Percentiles rank a stretch among this genome's conserved stretches.
Conservation (phyloP, 345 rosid genomes). For the Combretum micranthum region DNA sequence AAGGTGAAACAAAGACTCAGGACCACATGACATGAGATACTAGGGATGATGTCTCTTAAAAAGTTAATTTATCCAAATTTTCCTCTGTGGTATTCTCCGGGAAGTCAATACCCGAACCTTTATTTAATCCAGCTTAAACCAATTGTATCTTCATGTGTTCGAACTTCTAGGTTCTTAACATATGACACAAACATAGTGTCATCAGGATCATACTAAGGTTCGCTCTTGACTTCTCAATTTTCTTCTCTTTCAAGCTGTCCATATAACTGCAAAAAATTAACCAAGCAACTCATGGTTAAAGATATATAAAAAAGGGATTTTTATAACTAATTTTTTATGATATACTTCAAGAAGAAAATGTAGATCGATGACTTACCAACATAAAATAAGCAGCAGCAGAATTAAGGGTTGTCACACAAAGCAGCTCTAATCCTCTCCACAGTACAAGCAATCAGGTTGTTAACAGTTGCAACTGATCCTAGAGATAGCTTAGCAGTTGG, state of each 20-base stretch:
- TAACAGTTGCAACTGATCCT: slow-evolving; percentile 76
- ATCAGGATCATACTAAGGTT: slow-evolving; percentile 31
- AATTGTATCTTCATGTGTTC: too few relatives aligned
- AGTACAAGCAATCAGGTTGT: slow-evolving; percentile 67
- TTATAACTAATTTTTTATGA: background rate
- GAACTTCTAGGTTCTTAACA: background rate
- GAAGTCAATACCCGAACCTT: slow-evolving; percentile 84
- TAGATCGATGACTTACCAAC: background rate
- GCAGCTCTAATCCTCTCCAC: slow-evolving; percentile 68
- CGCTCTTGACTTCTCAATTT: slow-evolving; percentile 44
- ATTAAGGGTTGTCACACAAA: slow-evolving; percentile 31
- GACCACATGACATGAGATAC: too few relatives aligned
- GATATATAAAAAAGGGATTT: too few relatives aligned
- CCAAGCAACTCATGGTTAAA: too few relatives aligned
- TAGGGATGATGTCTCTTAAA: background rate
- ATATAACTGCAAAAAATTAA: too few relatives aligned
- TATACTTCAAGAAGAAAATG: too few relatives aligned
- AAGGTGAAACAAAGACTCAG: too few relatives aligned
- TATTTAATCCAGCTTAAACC: slow-evolving; percentile 3
- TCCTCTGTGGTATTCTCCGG: slow-evolving; percentile 9
- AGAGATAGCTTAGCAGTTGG: slow-evolving; percentile 78
- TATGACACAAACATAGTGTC: background rate
- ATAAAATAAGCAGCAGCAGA: background rate
- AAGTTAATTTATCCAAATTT: background rate
- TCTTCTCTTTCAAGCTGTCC: slow-evolving; percentile 3